These are phyloP conservation scores for Exophiala lecanii-corni DNA, from an alignment of 2,329 filamentous ascomycete species.

Conservation along the genomic window DNA sequence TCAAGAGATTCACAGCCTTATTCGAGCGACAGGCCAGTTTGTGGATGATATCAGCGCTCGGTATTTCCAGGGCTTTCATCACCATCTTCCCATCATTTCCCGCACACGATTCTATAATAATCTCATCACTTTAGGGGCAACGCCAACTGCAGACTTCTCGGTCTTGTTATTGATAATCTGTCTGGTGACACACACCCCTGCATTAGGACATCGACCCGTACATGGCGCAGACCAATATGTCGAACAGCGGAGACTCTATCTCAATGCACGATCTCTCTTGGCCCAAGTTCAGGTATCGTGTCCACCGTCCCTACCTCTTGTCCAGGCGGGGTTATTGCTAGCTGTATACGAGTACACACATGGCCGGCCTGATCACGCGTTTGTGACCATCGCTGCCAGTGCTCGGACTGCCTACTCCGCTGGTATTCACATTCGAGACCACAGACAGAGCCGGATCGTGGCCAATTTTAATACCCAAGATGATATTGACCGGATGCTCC, in stretches of 20 bases:
- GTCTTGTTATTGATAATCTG: conserved; percentile 29
- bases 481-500: conserved; percentile 3
- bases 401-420: conserved; percentile 29
- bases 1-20: conserved; percentile 3
- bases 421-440: conserved; percentile 16
- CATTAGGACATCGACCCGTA: neutral
- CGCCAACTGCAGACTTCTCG: conserved; percentile 26
- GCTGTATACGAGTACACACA: conserved; percentile 30
- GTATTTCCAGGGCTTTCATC: conserved; percentile 31
- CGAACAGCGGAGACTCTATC: conserved; percentile 21
- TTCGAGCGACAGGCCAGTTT: conserved; percentile 19
- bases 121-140: conserved; percentile 20
- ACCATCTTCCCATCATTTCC: conserved; percentile 30
- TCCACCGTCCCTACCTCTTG: conserved; percentile 24
- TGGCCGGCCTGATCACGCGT: conserved; percentile 23
- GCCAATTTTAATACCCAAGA: neutral
- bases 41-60: conserved; percentile 28
- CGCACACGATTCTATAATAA: conserved; percentile 27
- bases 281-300: conserved; percentile 25
- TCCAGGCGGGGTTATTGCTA: conserved; percentile 30
- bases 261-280: conserved; percentile 27
- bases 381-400: conserved; percentile 26
- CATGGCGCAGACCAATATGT: conserved; percentile 9
- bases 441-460: neutral
- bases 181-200: conserved; percentile 17